phyloP scores from a whole-genome alignment of 306 rosid species.

The Echinosophora koreensis region DNA sequence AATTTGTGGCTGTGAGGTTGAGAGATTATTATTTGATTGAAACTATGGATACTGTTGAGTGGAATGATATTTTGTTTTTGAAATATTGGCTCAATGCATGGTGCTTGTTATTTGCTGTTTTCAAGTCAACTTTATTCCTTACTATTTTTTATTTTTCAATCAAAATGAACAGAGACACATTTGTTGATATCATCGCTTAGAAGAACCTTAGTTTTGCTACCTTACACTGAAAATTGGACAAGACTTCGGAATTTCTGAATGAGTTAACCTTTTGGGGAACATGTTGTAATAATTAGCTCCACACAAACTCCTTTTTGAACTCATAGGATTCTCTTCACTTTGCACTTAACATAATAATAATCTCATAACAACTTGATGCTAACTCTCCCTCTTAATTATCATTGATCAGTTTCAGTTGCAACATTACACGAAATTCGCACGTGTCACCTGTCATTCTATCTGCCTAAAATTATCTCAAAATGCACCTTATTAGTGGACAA shows the following conservation, averaged over 20 bases:
- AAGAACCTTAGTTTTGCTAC: constrained; percentile 45
- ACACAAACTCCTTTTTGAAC: constrained; percentile 11
- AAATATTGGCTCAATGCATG: too few species aligned
- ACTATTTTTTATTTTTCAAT: neutral
- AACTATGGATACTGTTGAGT: too few species aligned
- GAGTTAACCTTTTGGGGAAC: constrained; percentile 46
- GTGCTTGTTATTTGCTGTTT: too few species aligned
- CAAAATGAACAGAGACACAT: constrained; percentile 17
- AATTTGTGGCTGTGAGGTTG: too few species aligned
- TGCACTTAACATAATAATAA: neutral
- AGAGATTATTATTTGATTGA: too few species aligned
- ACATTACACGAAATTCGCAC: constrained; percentile 4
- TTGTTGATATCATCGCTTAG: constrained; percentile 52
- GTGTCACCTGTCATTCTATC: constrained; percentile 53
- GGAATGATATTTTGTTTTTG: too few species aligned
- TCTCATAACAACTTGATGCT: constrained; percentile 5
- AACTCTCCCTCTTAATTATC: neutral
- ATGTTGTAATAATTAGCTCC: constrained; percentile 24
- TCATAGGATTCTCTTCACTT: constrained; percentile 38
- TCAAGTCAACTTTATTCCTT: neutral
- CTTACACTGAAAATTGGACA: constrained; percentile 55
- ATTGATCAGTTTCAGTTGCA: constrained; percentile 21
- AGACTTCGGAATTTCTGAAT: constrained; percentile 37
- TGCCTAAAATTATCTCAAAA: constrained; percentile 27
- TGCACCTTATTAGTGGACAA: constrained; percentile 50